Conservation (phyloP, 2,329 filamentous ascomycete species). For the Cytospora chrysosperma region DNA sequence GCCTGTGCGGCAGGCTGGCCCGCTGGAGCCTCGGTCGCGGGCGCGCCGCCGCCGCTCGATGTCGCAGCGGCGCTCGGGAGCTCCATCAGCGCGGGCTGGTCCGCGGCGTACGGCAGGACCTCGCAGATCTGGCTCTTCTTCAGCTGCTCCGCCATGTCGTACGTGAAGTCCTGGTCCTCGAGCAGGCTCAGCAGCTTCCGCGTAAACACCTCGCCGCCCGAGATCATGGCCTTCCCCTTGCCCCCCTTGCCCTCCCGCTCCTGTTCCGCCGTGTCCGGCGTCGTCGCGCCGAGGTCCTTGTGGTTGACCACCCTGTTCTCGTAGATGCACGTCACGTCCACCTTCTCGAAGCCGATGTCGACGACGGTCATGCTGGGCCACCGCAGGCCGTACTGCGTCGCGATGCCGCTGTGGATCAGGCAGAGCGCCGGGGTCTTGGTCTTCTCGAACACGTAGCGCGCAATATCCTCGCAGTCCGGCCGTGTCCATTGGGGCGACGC, state of each 20-base stretch:
- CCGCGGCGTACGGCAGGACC: conserved; percentile 57
- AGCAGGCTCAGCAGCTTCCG: conserved; percentile 68
- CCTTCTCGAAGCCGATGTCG: conserved; percentile 89
- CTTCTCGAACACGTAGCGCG: conserved; percentile 95
- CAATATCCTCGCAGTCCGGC: conserved; percentile 81
- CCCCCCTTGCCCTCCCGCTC: conserved; percentile 34
- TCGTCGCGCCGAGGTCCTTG: conserved; percentile 58
- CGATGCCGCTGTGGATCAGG: conserved; percentile 84
- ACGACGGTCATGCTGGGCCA: conserved; percentile 78
- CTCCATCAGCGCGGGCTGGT: conserved; percentile 46
- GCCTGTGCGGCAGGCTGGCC: conserved; percentile 27
- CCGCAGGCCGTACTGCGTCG: conserved; percentile 80
- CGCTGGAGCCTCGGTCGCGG: conserved; percentile 30
- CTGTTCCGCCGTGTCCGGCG: conserved; percentile 43
- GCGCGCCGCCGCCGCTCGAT: conserved; percentile 32
- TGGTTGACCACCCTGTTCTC: conserved; percentile 74
- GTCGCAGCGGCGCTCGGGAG: conserved; percentile 37
- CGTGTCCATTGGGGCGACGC: conserved; percentile 87
- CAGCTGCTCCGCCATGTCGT: conserved; percentile 68
- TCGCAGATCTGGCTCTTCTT: conserved; percentile 68
- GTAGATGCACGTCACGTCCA: conserved; percentile 85
- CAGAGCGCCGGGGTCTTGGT: conserved; percentile 92
- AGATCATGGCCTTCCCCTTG: conserved; percentile 51
- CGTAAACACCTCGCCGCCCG: conserved; percentile 88
- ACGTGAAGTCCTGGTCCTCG: conserved; percentile 54